Evolutionary conservation across 2,329 filamentous ascomycete genomes (phyloP).

Genomic region (Pestalotiopsis sp.): DNA sequence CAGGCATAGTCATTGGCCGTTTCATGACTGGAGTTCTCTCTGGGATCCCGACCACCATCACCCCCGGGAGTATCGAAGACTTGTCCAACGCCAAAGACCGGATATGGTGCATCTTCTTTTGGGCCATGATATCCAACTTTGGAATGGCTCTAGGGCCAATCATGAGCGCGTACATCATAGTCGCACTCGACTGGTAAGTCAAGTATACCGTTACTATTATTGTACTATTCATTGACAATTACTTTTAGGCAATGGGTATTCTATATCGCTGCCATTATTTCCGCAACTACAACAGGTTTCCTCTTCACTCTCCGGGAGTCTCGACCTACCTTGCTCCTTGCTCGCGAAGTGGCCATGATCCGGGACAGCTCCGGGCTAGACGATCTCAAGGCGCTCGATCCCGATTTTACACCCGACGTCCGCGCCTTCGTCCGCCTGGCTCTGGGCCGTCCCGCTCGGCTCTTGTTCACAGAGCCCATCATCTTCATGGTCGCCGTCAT

Average conservation of each 20-base stretch:
- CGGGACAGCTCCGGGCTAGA: constrained; percentile 13
- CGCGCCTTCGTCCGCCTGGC: constrained; percentile 38
- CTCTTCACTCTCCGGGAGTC: constrained; percentile 43
- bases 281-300: constrained; percentile 33
- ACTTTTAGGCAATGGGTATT: constrained; percentile 46
- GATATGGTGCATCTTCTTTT: constrained; percentile 48
- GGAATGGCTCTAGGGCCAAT: constrained; percentile 47
- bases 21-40: constrained; percentile 46
- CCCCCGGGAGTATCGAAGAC: constrained; percentile 51
- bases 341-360: constrained; percentile 19
- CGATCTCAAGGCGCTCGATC: constrained; percentile 33
- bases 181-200: constrained; percentile 37
- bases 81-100: constrained; percentile 47
- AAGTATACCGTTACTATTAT: background rate
- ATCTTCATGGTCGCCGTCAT: constrained; percentile 45
- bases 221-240: background rate
- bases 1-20: constrained; percentile 30
- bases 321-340: constrained; percentile 45
- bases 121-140: constrained; percentile 44
- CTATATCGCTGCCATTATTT: constrained; percentile 41
- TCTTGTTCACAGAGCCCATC: constrained; percentile 50
- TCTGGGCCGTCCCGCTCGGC: constrained; percentile 41
- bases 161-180: constrained; percentile 42
- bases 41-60: constrained; percentile 48
- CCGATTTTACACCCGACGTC: constrained; percentile 39